Percentiles rank a stretch among this genome's conserved stretches.
These are phyloP conservation scores for Exophiala lecanii-corni DNA, from an alignment of 2,329 filamentous ascomycete genomes.

Conservation along the genomic window DNA sequence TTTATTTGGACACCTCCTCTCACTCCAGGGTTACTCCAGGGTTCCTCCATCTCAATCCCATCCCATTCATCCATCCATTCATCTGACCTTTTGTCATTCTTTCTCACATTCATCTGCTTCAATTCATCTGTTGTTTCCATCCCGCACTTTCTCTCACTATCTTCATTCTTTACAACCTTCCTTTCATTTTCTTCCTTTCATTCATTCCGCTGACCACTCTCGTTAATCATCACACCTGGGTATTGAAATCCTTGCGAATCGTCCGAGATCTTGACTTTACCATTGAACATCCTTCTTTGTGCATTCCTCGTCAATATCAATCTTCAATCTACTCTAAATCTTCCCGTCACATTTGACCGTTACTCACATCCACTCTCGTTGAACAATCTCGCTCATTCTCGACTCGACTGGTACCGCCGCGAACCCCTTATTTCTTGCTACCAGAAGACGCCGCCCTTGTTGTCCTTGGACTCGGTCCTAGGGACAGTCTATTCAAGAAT, in stretches of 20 bases:
- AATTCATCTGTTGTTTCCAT: conserved; percentile 20
- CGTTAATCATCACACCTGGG: neutral
- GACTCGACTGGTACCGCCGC: too few relatives aligned
- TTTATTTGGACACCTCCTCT: too few relatives aligned
- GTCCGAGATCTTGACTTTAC: too few relatives aligned
- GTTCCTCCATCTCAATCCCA: conserved; percentile 15
- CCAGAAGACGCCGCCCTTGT: too few relatives aligned
- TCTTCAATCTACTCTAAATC: too few relatives aligned
- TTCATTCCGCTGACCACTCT: conserved; percentile 11
- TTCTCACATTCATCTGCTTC: conserved; percentile 13
- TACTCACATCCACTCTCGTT: neutral
- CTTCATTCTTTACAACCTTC: conserved; percentile 26
- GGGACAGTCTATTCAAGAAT: conserved; percentile 15
- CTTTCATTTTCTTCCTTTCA: conserved; percentile 24
- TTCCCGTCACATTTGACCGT: conserved; percentile 11
- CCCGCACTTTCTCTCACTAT: conserved; percentile 14
- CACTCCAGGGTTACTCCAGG: too few relatives aligned
- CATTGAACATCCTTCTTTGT: too few relatives aligned
- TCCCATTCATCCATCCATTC: conserved; percentile 4
- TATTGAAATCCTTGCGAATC: too few relatives aligned
- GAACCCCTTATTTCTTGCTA: too few relatives aligned
- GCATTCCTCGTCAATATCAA: too few relatives aligned
- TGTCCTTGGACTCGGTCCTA: conserved; percentile 21
- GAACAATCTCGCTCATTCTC: neutral
- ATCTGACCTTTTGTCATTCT: conserved; percentile 14